phyloP scores from a whole-genome alignment of 208 protist species.

The Leptomonas seymouri region DNA sequence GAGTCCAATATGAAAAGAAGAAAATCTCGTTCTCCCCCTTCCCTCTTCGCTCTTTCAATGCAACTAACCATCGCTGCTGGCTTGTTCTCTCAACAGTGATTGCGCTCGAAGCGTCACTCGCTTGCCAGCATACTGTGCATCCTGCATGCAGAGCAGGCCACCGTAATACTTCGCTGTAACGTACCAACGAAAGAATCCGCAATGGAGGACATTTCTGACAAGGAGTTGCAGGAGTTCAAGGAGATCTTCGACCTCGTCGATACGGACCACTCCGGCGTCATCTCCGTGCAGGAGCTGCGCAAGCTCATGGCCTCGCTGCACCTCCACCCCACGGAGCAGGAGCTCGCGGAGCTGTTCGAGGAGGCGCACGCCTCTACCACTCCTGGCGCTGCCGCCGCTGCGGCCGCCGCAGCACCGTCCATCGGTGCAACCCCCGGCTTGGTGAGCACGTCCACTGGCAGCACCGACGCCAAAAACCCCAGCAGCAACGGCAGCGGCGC shows the following conservation, averaged over 20 bases:
- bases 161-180: too few species aligned
- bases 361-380: constrained; percentile 34
- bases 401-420: background rate
- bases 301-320: constrained; percentile 89
- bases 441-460: background rate
- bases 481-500: constrained; percentile 3
- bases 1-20: too few species aligned
- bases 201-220: constrained; percentile 51
- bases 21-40: background rate
- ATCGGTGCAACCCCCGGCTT: constrained; percentile 1
- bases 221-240: constrained; percentile 87
- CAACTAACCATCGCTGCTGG: too few species aligned
- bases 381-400: background rate
- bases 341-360: constrained; percentile 82
- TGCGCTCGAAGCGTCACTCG: too few species aligned
- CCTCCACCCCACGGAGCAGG: constrained; percentile 85
- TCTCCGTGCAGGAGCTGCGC: constrained; percentile 77
- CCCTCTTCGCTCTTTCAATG: too few species aligned
- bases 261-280: constrained; percentile 68
- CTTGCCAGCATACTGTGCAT: too few species aligned
- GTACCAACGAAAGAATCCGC: constrained; percentile 1
- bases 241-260: constrained; percentile 95
- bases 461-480: constrained; percentile 15
- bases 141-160: too few species aligned
- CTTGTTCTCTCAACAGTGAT: too few species aligned